phyloP scores from a whole-genome alignment of 1,139 yeast species.

The Oligophagozyma castellii region DNA sequence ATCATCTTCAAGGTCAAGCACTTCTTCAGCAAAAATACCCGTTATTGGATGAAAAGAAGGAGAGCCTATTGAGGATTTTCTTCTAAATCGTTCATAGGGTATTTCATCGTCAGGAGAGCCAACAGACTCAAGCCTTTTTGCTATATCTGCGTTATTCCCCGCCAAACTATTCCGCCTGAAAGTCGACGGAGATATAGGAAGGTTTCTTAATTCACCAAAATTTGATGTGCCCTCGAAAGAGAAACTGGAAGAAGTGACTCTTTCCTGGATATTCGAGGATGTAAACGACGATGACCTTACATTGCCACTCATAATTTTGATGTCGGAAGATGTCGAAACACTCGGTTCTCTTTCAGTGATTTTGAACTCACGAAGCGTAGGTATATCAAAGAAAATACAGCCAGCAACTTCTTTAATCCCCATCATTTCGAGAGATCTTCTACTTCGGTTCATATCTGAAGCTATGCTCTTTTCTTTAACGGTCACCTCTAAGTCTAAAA shows the following conservation, averaged over 20 bases:
- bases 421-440: conserved; percentile 4
- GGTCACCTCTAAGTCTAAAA: conserved; percentile 4
- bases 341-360: no score
- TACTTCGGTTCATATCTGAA: conserved; percentile 6
- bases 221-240: no score
- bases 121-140: conserved; percentile 14
- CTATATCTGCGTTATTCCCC: conserved; percentile 9
- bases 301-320: no score
- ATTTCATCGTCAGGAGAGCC: no score
- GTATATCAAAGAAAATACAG: conserved; percentile 6
- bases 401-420: conserved; percentile 5
- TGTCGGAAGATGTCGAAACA: no score
- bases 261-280: not conserved
- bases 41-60: conserved; percentile 3
- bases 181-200: conserved; percentile 14
- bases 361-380: conserved; percentile 6
- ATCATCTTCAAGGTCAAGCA: conserved; percentile 6
- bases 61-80: conserved; percentile 8
- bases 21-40: conserved; percentile 2
- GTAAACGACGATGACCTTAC: not conserved
- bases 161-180: conserved; percentile 14
- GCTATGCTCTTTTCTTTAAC: conserved; percentile 6
- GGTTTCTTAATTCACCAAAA: conserved; percentile 3
- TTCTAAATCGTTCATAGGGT: no score
- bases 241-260: no score